phyloP scores from a whole-genome alignment of 208 protist species.

The Acanthamoeba lenticulata region DNA sequence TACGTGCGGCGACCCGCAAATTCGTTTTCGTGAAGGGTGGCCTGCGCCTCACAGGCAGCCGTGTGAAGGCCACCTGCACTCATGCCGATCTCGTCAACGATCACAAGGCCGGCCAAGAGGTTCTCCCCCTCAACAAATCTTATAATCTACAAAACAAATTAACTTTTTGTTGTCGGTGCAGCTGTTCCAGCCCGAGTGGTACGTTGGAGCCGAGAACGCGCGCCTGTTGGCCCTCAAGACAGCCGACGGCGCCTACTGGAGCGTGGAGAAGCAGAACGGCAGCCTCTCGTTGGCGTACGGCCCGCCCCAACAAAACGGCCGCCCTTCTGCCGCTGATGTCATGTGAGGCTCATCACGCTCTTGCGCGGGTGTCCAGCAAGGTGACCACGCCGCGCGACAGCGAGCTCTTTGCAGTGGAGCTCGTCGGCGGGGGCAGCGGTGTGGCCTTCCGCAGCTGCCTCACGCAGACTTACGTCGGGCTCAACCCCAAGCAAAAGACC shows the following conservation, averaged over 20 bases:
- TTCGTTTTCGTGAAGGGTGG: neutral
- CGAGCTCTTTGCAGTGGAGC: constrained; percentile 35
- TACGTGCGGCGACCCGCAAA: neutral
- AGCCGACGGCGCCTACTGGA: neutral
- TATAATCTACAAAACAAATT: neutral
- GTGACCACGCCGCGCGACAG: constrained; percentile 14
- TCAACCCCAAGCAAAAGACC: constrained; percentile 24
- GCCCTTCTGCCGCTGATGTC: too few relatives aligned
- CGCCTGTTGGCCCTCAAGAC: neutral
- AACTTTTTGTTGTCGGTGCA: neutral
- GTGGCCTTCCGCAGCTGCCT: neutral
- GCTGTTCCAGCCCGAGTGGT: neutral
- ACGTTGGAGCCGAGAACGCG: neutral
- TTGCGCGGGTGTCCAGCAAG: too few relatives aligned
- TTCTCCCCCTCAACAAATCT: neutral
- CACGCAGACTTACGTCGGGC: constrained; percentile 32
- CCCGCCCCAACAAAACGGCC: too few relatives aligned
- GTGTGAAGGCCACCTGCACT: neutral
- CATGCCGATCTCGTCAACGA: neutral
- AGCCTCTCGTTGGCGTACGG: neutral
- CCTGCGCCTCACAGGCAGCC: neutral
- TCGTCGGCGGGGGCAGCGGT: constrained; percentile 2
- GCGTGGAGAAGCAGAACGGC: constrained; percentile 14
- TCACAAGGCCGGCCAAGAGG: neutral
- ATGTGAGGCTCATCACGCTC: too few relatives aligned